A percentile compares a stretch with the other conserved stretches of the same genome.
These are phyloP conservation scores for Tinospora cordifolia DNA, from an alignment of 164 flowering plant genomes.

Conservation along the genomic window DNA sequence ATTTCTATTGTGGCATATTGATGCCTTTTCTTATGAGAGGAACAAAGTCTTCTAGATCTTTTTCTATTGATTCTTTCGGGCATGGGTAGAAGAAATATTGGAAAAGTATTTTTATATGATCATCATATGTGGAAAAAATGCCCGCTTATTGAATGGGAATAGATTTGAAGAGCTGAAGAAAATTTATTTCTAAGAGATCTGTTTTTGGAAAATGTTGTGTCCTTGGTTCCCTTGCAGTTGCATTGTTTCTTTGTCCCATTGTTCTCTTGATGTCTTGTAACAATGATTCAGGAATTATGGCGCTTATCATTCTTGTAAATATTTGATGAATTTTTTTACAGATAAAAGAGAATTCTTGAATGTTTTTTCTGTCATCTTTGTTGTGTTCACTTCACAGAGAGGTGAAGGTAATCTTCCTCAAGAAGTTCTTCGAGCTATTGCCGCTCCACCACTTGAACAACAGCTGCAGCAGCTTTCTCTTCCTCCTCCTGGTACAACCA, in stretches of 20 bases:
- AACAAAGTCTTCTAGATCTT: not conserved
- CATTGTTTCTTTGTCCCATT: not conserved
- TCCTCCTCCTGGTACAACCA: slow-evolving; percentile 31
- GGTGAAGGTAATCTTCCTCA: slow-evolving; percentile 87
- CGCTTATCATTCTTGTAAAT: not conserved
- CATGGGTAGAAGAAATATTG: not conserved
- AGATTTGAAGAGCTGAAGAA: too few relatives aligned
- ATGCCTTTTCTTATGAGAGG: not conserved
- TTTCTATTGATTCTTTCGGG: not conserved
- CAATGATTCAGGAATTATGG: not conserved
- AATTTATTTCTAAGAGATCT: not conserved
- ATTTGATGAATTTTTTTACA: not conserved
- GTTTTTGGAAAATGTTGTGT: not conserved
- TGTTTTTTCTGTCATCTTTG: slow-evolving; percentile 9
- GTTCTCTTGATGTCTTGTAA: not conserved
- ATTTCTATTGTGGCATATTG: not conserved
- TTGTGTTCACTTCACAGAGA: slow-evolving; percentile 42
- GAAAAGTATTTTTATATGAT: not conserved
- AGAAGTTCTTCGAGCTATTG: slow-evolving; percentile 79
- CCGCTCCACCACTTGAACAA: slow-evolving; percentile 82
- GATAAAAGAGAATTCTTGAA: not conserved
- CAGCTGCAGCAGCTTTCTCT: slow-evolving; percentile 47
- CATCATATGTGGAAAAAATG: not conserved
- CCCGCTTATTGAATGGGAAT: not conserved
- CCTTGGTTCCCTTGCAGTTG: not conserved